A percentile compares a stretch with the other conserved stretches of the same genome.
Evolutionary conservation across 176 grass and related monocot genomes (phyloP).

Genomic region (Musa acuminata): DNA sequence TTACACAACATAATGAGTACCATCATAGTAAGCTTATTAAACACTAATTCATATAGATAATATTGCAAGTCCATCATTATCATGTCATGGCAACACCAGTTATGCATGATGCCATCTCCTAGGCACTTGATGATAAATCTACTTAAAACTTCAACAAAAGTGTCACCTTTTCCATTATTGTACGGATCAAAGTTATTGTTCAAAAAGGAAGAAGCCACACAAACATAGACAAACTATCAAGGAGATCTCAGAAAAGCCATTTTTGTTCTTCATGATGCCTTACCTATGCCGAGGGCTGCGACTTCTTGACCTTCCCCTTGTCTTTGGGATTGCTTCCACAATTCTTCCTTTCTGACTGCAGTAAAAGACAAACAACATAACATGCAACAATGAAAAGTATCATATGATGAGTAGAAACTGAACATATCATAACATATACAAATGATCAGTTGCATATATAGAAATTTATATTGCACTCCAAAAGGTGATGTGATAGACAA

Average conservation of each 20-base stretch:
- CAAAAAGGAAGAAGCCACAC: background rate
- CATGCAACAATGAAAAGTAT: no score
- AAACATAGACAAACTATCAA: background rate
- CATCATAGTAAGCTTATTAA: no score
- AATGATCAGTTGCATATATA: no score
- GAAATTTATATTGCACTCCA: no score
- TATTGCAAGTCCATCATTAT: no score
- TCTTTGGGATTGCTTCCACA: conserved; percentile 37
- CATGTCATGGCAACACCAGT: no score
- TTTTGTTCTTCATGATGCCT: background rate
- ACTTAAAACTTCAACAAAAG: background rate
- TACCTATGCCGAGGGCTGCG: conserved; percentile 76
- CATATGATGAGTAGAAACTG: no score
- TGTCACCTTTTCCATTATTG: background rate
- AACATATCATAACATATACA: no score
- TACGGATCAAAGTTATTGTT: background rate
- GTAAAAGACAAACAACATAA: background rate
- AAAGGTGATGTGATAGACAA: no score
- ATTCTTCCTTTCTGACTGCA: conserved; percentile 78
- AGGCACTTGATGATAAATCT: background rate
- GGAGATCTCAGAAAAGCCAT: background rate
- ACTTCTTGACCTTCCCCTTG: conserved; percentile 71
- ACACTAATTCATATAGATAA: no score
- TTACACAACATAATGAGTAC: no score
- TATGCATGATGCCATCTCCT: no score